A percentile compares a stretch with the other conserved stretches of the same genome.
Evolutionary conservation across 2,329 filamentous ascomycete genomes (phyloP).

Genomic region (Hirsutella thompsonii): DNA sequence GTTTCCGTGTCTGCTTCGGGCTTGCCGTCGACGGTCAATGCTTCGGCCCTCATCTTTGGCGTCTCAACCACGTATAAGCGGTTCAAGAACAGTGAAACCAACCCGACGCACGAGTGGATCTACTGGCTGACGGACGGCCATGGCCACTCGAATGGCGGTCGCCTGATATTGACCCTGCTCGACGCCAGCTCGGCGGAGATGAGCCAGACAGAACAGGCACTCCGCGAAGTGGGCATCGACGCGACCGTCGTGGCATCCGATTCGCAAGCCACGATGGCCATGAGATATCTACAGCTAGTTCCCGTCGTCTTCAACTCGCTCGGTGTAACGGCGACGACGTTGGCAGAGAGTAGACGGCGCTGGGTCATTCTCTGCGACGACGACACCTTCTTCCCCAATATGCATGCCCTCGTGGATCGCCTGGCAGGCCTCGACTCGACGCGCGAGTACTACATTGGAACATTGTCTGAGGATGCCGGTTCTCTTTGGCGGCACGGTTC

Average conservation of each 20-base stretch:
- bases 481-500: slow-evolving; percentile 47
- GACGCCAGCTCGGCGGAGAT: slow-evolving; percentile 39
- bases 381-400: slow-evolving; percentile 52
- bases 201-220: slow-evolving; percentile 30
- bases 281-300: slow-evolving; percentile 42
- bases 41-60: slow-evolving; percentile 45
- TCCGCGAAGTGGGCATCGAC: slow-evolving; percentile 37
- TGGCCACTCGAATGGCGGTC: slow-evolving; percentile 42
- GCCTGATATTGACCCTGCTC: slow-evolving; percentile 39
- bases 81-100: slow-evolving; percentile 36
- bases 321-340: slow-evolving; percentile 35
- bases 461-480: slow-evolving; percentile 47
- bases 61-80: slow-evolving; percentile 45
- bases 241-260: slow-evolving; percentile 44
- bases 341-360: slow-evolving; percentile 32
- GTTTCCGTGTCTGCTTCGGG: slow-evolving; percentile 37
- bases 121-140: slow-evolving; percentile 46
- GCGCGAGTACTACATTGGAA: slow-evolving; percentile 44
- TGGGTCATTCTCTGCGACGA: slow-evolving; percentile 53
- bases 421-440: slow-evolving; percentile 38
- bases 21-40: slow-evolving; percentile 35
- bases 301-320: slow-evolving; percentile 41
- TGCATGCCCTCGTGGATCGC: slow-evolving; percentile 37
- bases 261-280: slow-evolving; percentile 38
- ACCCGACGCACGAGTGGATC: slow-evolving; percentile 43